Evolutionary conservation across 2,329 filamentous ascomycete genomes (phyloP).

Genomic region (Phialophora expanda): DNA sequence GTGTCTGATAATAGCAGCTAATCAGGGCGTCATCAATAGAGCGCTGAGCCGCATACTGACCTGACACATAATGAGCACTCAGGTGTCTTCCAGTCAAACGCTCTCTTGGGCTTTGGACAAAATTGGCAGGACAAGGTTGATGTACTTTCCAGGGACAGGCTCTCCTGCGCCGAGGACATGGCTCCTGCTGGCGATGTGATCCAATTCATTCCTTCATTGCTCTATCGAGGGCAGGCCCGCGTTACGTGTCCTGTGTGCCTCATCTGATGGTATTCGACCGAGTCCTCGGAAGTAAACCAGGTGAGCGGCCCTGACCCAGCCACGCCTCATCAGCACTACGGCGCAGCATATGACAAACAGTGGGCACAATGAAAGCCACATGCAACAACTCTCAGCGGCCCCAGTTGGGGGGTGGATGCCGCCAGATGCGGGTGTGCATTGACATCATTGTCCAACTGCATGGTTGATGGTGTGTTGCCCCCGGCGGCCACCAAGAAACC

Average conservation of each 20-base stretch:
- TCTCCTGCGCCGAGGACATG: neutral
- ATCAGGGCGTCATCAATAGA: neutral
- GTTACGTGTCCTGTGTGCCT: neutral
- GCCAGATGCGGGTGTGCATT: neutral
- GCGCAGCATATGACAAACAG: neutral
- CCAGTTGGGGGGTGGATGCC: neutral
- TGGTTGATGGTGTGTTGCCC: neutral
- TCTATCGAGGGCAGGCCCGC: neutral
- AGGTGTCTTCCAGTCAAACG: neutral
- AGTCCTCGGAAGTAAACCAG: neutral
- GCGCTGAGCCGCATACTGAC: slow-evolving; percentile 10
- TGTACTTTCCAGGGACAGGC: neutral
- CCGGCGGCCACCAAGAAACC: neutral
- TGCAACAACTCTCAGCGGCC: neutral
- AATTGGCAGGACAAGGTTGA: slow-evolving; percentile 9
- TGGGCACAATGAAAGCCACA: neutral
- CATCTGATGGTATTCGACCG: too few species aligned
- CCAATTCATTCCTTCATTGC: neutral
- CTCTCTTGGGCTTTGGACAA: slow-evolving; percentile 3
- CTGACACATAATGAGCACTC: slow-evolving; percentile 11
- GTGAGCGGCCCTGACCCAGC: neutral
- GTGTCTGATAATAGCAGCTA: slow-evolving; percentile 1
- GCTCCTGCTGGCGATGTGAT: neutral
- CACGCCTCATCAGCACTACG: neutral
- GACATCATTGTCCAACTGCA: slow-evolving; percentile 1